These are phyloP conservation scores for Calonectria naviculata DNA, from an alignment of 2,329 filamentous ascomycete species.

Conservation along the genomic window DNA sequence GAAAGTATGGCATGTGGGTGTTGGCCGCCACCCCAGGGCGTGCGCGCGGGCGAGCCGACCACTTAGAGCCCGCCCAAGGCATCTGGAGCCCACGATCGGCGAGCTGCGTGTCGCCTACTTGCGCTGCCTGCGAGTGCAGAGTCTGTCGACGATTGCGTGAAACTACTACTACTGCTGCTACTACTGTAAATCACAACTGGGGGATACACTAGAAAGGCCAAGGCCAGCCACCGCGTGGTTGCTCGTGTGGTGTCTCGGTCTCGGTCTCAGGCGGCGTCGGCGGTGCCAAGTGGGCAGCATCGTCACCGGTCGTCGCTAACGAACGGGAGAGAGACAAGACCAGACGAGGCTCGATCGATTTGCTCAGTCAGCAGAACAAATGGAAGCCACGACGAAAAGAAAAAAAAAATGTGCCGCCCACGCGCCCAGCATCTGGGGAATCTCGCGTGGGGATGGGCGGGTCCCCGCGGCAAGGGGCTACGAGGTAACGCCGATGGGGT, in stretches of 20 bases:
- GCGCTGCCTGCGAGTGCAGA: not conserved
- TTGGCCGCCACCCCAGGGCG: not conserved
- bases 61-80: not conserved
- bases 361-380: not conserved
- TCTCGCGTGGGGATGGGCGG: constrained; percentile 36
- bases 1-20: not conserved
- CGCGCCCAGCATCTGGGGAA: constrained; percentile 44
- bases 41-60: not conserved
- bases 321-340: not conserved
- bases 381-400: not conserved
- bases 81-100: not conserved
- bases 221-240: not conserved
- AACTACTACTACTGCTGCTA: no score
- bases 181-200: not conserved
- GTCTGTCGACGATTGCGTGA: not conserved
- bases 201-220: not conserved
- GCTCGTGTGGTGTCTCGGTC: constrained; percentile 25
- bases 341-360: not conserved
- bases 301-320: not conserved
- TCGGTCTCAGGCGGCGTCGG: constrained; percentile 9
- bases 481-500: constrained; percentile 46
- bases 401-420: constrained; percentile 28
- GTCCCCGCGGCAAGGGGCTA: constrained; percentile 36
- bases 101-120: not conserved
- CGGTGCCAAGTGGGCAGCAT: not conserved